Percentiles rank a stretch among this genome's conserved stretches.
phyloP scores from a whole-genome alignment of 2,329 filamentous ascomycete genomes.

The Blastomyces emzantsi region DNA sequence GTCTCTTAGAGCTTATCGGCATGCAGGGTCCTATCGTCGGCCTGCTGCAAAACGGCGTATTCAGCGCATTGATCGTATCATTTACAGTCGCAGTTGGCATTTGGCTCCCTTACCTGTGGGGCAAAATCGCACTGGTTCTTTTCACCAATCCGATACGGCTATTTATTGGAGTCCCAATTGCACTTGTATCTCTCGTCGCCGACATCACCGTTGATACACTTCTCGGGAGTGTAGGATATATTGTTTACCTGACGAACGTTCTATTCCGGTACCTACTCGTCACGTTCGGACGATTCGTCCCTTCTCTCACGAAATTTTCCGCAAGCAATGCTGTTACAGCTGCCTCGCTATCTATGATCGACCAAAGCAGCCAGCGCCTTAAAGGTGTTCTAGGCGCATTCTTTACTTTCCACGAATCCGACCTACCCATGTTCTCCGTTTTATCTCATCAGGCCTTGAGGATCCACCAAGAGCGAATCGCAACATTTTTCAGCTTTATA shows the following conservation, averaged over 20 bases:
- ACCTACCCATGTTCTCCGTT: constrained; percentile 68
- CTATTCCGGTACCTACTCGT: constrained; percentile 27
- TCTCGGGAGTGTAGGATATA: constrained; percentile 54
- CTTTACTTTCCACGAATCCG: constrained; percentile 42
- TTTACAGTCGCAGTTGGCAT: constrained; percentile 78
- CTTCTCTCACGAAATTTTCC: constrained; percentile 29
- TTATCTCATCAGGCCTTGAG: constrained; percentile 63
- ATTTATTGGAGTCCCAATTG: constrained; percentile 58
- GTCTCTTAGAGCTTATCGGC: constrained; percentile 88
- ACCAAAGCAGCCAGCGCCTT: constrained; percentile 34
- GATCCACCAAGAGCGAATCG: constrained; percentile 48
- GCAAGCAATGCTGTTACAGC: constrained; percentile 30
- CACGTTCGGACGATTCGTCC: constrained; percentile 29
- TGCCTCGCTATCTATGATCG: constrained; percentile 35
- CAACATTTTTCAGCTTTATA: constrained; percentile 33
- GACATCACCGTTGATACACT: constrained; percentile 69
- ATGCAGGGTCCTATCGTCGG: constrained; percentile 90
- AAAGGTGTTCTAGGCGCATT: constrained; percentile 31
- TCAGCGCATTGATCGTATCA: constrained; percentile 82
- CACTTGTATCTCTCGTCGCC: constrained; percentile 61
- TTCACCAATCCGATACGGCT: constrained; percentile 67
- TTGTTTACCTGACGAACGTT: constrained; percentile 34
- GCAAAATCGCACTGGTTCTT: constrained; percentile 71
- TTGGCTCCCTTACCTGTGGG: constrained; percentile 86
- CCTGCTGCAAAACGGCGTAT: constrained; percentile 88